phyloP scores from a whole-genome alignment of 2,329 filamentous ascomycete genomes.

The Curvularia hawaiiensis region DNA sequence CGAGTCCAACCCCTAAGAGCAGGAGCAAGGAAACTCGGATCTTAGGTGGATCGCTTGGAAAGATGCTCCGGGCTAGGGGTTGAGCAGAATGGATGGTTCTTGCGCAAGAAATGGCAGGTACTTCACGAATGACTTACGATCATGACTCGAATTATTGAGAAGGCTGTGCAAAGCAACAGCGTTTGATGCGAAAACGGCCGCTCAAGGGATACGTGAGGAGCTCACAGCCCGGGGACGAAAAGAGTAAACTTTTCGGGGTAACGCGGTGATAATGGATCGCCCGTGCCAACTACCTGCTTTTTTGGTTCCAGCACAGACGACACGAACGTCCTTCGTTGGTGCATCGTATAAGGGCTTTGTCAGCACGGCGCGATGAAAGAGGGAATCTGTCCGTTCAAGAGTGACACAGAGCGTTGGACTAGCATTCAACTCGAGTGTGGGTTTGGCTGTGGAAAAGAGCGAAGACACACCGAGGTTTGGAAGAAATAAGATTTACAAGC shows the following conservation, averaged over 20 bases:
- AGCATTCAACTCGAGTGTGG: background rate
- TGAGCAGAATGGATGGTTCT: constrained; percentile 3
- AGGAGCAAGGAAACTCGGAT: constrained; percentile 13
- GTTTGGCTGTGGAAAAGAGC: background rate
- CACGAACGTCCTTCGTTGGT: background rate
- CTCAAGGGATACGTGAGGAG: background rate
- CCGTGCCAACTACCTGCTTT: background rate
- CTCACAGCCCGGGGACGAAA: background rate
- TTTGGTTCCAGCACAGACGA: background rate
- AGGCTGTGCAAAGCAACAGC: background rate
- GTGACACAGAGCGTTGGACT: background rate
- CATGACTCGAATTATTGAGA: background rate
- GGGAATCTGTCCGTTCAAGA: background rate
- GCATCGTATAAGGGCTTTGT: background rate
- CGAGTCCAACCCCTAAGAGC: constrained; percentile 18
- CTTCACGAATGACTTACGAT: background rate
- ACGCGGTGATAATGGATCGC: background rate
- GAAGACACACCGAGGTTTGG: background rate
- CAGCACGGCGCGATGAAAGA: background rate
- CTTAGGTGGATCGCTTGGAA: constrained; percentile 12
- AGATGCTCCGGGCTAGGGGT: constrained; percentile 20
- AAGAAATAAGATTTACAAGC: background rate
- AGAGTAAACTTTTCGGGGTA: background rate
- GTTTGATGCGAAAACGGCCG: background rate
- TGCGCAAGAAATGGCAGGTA: background rate